A percentile compares a stretch with the other conserved stretches of the same genome.
Conservation (phyloP, 106 monocot genomes). For the Dendrobium huoshanense region DNA sequence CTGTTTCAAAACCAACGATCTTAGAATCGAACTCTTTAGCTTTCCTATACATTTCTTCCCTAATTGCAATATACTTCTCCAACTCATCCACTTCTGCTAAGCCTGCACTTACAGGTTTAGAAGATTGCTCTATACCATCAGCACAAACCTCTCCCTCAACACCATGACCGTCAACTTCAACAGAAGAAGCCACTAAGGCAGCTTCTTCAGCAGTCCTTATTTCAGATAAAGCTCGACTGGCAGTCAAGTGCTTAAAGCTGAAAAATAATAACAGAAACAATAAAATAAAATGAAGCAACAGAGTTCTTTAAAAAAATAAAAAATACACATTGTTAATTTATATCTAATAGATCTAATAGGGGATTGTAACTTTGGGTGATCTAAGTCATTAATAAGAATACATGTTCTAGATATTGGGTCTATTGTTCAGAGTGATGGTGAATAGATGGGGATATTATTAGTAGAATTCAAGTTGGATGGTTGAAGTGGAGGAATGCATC, state of each 20-base stretch:
- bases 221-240: conserved; percentile 67
- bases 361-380: too few species aligned
- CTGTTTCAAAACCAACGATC: conserved; percentile 95
- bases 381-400: too few species aligned
- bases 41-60: conserved; percentile 99
- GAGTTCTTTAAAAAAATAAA: background rate
- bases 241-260: conserved; percentile 83
- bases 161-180: conserved; percentile 29
- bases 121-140: conserved; percentile 51
- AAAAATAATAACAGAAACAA: conserved; percentile 4
- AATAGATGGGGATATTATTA: too few species aligned
- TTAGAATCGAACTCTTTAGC: conserved; percentile 97
- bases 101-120: conserved; percentile 55
- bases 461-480: too few species aligned
- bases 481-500: too few species aligned
- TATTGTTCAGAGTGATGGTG: too few species aligned
- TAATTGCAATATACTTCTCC: conserved; percentile 86
- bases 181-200: conserved; percentile 19
- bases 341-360: background rate
- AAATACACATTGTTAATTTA: background rate
- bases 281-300: background rate
- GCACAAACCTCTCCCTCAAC: conserved; percentile 46
- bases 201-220: conserved; percentile 71
- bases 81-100: conserved; percentile 75
- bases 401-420: too few species aligned